A percentile compares a stretch with the other conserved stretches of the same genome.
Conservation (phyloP, 2,329 filamentous ascomycete species). For the Curvularia spicifera region DNA sequence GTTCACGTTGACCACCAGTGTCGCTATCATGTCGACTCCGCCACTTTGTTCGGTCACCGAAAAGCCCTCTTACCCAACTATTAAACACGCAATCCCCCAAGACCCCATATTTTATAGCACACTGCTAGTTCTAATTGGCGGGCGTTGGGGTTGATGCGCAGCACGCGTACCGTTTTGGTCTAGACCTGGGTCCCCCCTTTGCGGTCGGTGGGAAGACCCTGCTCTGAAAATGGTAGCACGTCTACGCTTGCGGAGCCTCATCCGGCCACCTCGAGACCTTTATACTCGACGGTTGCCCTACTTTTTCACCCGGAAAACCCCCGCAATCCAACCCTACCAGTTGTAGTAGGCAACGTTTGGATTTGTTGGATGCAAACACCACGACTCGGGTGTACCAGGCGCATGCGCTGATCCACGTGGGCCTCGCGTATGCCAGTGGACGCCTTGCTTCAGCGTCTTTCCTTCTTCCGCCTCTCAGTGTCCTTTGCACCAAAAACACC, state of each 20-base stretch:
- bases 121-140: background rate
- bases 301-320: background rate
- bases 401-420: conserved; percentile 4
- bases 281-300: conserved; percentile 1
- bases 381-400: conserved; percentile 7
- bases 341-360: background rate
- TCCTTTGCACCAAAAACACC: background rate
- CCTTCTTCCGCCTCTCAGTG: conserved; percentile 3
- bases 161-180: background rate
- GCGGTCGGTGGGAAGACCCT: conserved; percentile 1
- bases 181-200: conserved; percentile 1
- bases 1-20: background rate
- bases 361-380: background rate
- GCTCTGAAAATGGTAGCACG: background rate
- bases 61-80: background rate
- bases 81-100: background rate
- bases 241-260: conserved; percentile 1
- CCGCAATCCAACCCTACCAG: background rate
- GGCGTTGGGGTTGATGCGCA: conserved; percentile 1
- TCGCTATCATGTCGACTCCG: conserved; percentile 3
- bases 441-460: conserved; percentile 2
- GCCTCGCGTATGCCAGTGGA: background rate
- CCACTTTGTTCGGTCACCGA: conserved; percentile 5
- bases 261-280: background rate
- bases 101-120: background rate